These are phyloP conservation scores for Neoconidiobolus thromboides DNA, from an alignment of 371 early-diverging fungal genomes.

Conservation along the genomic window DNA sequence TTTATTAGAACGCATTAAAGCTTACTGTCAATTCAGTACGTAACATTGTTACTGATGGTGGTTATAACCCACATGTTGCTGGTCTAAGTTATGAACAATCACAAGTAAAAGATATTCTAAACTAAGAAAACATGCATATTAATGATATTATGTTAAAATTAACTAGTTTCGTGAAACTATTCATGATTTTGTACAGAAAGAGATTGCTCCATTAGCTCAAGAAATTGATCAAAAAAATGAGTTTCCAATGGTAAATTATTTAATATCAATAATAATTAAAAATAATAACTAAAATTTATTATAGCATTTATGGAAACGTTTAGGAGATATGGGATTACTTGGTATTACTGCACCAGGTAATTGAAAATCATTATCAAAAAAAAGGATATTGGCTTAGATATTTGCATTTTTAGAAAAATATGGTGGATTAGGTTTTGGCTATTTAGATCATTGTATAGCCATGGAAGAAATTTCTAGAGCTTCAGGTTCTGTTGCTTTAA, in stretches of 20 bases:
- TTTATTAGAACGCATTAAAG: too few species aligned
- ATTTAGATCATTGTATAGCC: conserved; percentile 74
- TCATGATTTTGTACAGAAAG: conserved; percentile 54
- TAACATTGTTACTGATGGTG: conserved; percentile 5
- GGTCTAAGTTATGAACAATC: conserved; percentile 7
- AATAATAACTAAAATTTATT: not conserved
- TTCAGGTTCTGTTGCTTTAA: conserved; percentile 78
- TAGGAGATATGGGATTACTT: conserved; percentile 88
- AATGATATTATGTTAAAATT: not conserved
- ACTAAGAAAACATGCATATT: not conserved
- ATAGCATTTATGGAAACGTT: conserved; percentile 86
- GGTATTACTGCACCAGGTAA: conserved; percentile 67
- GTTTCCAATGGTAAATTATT: conserved; percentile 51
- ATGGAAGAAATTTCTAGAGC: conserved; percentile 90
- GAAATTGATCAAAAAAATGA: conserved; percentile 68
- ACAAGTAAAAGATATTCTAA: conserved; percentile 4
- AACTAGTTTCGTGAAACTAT: conserved; percentile 46
- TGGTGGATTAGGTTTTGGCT: conserved; percentile 84
- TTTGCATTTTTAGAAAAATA: conserved; percentile 29
- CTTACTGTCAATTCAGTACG: not conserved
- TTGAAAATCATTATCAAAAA: not conserved
- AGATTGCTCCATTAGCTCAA: conserved; percentile 67
- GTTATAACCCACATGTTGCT: conserved; percentile 2
- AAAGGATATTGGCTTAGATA: not conserved
- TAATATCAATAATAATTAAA: not conserved